These are phyloP conservation scores for Inga laurina DNA, from an alignment of 306 rosid species.

Conservation along the genomic window DNA sequence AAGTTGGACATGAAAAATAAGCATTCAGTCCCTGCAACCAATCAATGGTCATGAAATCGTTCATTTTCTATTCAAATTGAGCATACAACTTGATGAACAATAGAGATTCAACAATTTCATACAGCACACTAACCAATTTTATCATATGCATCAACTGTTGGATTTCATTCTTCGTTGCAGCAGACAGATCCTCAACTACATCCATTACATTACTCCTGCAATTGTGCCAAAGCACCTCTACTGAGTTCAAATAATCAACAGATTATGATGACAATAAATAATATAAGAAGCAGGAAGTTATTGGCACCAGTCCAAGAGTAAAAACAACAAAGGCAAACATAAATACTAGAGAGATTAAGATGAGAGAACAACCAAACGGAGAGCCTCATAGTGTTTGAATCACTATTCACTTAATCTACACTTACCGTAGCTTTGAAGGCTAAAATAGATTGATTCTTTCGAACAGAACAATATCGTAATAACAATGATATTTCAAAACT, in stretches of 20 bases:
- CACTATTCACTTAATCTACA: not conserved
- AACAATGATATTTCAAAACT: constrained; percentile 4
- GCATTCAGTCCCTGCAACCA: not conserved
- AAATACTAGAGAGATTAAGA: no score
- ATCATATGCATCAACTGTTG: constrained; percentile 58
- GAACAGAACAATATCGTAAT: constrained; percentile 9
- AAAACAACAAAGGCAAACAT: constrained; percentile 18
- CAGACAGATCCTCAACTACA: constrained; percentile 52
- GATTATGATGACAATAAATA: constrained; percentile 16
- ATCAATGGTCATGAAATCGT: constrained; percentile 1
- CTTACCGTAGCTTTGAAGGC: constrained; percentile 3
- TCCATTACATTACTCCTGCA: constrained; percentile 77
- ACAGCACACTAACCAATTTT: constrained; percentile 55
- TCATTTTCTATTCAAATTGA: constrained; percentile 26
- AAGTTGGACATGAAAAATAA: not conserved
- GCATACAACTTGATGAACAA: not conserved
- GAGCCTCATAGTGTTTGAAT: constrained; percentile 15
- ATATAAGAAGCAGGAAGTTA: constrained; percentile 5
- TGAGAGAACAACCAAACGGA: not conserved
- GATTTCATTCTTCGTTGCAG: constrained; percentile 65
- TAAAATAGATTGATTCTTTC: not conserved
- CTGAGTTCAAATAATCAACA: constrained; percentile 32
- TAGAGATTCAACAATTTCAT: constrained; percentile 3
- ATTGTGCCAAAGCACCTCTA: constrained; percentile 18
- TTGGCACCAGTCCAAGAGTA: constrained; percentile 3